A percentile compares a stretch with the other conserved stretches of the same genome.
These are phyloP conservation scores for Ceratobasidium sp. DNA, from an alignment of 1,284 basidiomycete genomes.

Conservation along the genomic window DNA sequence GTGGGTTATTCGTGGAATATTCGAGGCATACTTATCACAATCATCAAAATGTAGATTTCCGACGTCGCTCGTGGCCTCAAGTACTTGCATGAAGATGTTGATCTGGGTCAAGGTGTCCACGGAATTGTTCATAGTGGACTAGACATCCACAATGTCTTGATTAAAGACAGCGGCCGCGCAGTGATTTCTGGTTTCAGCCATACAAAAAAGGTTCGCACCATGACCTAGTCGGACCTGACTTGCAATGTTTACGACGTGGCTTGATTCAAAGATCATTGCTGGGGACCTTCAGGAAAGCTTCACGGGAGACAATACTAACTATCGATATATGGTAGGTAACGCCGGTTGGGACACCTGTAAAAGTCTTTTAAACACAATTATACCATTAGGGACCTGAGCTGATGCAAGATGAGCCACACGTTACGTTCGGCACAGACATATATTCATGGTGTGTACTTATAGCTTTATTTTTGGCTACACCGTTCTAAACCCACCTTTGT, in stretches of 20 bases:
- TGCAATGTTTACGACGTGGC: too few species aligned
- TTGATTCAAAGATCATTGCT: constrained; percentile 4
- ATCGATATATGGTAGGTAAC: constrained; percentile 36
- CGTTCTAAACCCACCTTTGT: too few species aligned
- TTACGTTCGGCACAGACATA: too few species aligned
- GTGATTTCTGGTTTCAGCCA: constrained; percentile 43
- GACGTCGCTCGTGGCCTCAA: constrained; percentile 33
- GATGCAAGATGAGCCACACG: too few species aligned
- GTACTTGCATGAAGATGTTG: constrained; percentile 27
- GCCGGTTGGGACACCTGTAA: too few species aligned
- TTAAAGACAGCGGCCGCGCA: constrained; percentile 38
- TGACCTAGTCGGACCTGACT: too few species aligned
- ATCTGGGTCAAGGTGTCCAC: neutral
- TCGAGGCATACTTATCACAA: too few species aligned
- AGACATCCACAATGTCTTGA: constrained; percentile 28
- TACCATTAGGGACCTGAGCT: too few species aligned
- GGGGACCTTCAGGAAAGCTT: constrained; percentile 26
- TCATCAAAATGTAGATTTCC: neutral
- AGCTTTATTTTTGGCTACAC: too few species aligned
- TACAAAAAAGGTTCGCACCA: neutral
- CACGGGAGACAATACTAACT: constrained; percentile 33
- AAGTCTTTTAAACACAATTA: neutral
- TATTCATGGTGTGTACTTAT: too few species aligned
- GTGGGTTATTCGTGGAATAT: neutral
- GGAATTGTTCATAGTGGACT: constrained; percentile 38